Conservation (phyloP, 352 stramenopile genomes). For the Phytophthora ramorum region DNA sequence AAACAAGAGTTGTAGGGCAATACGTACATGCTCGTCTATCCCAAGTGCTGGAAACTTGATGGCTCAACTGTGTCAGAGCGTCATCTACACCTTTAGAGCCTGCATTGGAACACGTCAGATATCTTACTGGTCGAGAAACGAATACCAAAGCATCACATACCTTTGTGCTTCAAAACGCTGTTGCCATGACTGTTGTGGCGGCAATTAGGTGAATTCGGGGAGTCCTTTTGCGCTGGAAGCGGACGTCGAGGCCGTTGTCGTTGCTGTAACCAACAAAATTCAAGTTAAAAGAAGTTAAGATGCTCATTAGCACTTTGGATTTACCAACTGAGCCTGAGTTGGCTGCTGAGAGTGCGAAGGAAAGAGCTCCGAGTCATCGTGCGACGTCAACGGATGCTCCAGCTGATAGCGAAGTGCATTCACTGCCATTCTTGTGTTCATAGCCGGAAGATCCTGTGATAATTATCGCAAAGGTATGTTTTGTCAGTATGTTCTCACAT, state of each 20-base stretch:
- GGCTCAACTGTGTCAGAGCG: conserved; percentile 63
- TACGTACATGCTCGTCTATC: conserved; percentile 35
- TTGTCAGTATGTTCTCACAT: not conserved
- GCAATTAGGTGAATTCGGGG: conserved; percentile 23
- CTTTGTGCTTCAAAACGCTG: conserved; percentile 30
- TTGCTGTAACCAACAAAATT: conserved; percentile 34
- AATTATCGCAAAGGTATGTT: conserved; percentile 2
- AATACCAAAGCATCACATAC: conserved; percentile 5
- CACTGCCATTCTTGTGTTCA: conserved; percentile 65
- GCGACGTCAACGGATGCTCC: conserved; percentile 78
- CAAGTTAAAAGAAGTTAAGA: conserved; percentile 5
- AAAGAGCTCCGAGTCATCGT: conserved; percentile 73
- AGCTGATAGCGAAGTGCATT: conserved; percentile 82
- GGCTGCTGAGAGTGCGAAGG: conserved; percentile 51
- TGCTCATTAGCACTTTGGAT: not conserved
- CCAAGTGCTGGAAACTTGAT: conserved; percentile 53
- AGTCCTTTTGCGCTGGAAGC: conserved; percentile 32
- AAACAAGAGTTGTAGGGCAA: not conserved
- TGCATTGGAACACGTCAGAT: conserved; percentile 1
- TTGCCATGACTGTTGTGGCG: conserved; percentile 13
- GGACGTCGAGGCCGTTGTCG: conserved; percentile 53
- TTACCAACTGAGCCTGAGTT: conserved; percentile 63
- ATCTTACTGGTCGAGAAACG: not conserved
- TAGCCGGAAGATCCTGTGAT: conserved; percentile 30
- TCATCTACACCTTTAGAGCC: conserved; percentile 61